A percentile compares a stretch with the other conserved stretches of the same genome.
These are phyloP conservation scores for Ganoderma lucidum DNA, from an alignment of 1,284 basidiomycete genomes.

Conservation along the genomic window DNA sequence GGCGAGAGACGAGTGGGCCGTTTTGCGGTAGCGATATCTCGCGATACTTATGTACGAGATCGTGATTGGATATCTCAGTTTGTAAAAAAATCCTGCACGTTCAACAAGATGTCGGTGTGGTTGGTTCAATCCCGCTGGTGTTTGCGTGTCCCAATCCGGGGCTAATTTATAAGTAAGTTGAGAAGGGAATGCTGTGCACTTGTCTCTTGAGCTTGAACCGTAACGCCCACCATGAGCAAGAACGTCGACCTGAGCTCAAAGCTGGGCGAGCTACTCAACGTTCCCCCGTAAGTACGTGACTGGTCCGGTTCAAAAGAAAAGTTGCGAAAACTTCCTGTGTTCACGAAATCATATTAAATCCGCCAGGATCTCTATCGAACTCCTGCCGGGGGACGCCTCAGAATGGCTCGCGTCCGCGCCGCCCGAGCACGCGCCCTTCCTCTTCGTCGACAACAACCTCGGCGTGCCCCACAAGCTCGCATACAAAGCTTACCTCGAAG, in stretches of 20 bases:
- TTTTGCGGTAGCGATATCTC: slow-evolving; percentile 52
- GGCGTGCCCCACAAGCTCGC: slow-evolving; percentile 68
- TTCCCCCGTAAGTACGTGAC: slow-evolving; percentile 30
- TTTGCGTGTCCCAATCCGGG: background rate
- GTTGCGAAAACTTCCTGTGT: background rate
- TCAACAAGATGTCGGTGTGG: background rate
- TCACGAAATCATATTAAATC: background rate
- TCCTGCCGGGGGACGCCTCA: slow-evolving; percentile 55
- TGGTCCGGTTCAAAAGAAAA: background rate
- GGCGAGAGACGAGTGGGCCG: slow-evolving; percentile 70
- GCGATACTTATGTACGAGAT: background rate
- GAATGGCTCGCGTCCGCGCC: slow-evolving; percentile 45
- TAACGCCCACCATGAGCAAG: slow-evolving; percentile 4
- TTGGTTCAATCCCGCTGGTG: background rate
- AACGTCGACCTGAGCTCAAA: slow-evolving; percentile 3
- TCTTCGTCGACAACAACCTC: slow-evolving; percentile 65
- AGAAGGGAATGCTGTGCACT: slow-evolving; percentile 8
- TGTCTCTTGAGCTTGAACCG: background rate
- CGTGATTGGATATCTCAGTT: background rate
- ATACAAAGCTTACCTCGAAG: slow-evolving; percentile 57
- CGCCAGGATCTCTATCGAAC: slow-evolving; percentile 51
- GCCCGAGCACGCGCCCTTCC: slow-evolving; percentile 51
- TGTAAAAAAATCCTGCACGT: background rate
- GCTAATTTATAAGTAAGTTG: background rate
- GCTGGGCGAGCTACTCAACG: slow-evolving; percentile 27